A percentile compares a stretch with the other conserved stretches of the same genome.
Conservation (phyloP, 345 rosid genomes). For the Erysimum cheiranthoides region DNA sequence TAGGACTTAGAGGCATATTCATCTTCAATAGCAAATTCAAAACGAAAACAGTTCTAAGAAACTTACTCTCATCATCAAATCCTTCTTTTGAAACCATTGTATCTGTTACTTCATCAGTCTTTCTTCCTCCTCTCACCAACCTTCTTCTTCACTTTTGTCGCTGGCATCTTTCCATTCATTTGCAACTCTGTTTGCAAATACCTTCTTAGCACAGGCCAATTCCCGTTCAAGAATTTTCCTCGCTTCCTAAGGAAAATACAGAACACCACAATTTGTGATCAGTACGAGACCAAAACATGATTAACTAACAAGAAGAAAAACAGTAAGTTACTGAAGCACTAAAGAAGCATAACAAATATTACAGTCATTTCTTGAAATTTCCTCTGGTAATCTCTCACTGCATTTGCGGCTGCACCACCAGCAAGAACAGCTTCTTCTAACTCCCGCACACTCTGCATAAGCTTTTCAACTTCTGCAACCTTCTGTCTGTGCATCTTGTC, state of each 20-base stretch:
- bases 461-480: slow-evolving; percentile 99
- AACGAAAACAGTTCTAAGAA: no score
- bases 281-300: not conserved
- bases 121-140: no score
- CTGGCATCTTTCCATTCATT: slow-evolving; percentile 97
- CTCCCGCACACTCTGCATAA: slow-evolving; percentile 93
- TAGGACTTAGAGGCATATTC: slow-evolving; percentile 25
- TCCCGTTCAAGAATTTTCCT: slow-evolving; percentile 91
- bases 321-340: slow-evolving; percentile 17
- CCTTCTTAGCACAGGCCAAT: no score
- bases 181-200: slow-evolving; percentile 95
- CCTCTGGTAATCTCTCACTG: slow-evolving; percentile 96
- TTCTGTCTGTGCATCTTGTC: slow-evolving; percentile 98
- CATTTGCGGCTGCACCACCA: slow-evolving; percentile 99
- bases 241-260: slow-evolving; percentile 70
- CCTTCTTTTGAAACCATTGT: no score
- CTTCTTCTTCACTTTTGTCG: slow-evolving; percentile 57
- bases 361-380: slow-evolving; percentile 99
- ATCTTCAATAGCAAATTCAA: no score
- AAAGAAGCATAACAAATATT: slow-evolving; percentile 35
- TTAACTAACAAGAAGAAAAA: slow-evolving; percentile 10
- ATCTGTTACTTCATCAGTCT: no score
- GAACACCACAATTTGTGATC: slow-evolving; percentile 13
- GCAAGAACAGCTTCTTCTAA: slow-evolving; percentile 99
- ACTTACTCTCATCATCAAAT: no score